Base-by-base conservation (phyloP, 257 asterid species). In the Penstemon barbatus region DNA sequence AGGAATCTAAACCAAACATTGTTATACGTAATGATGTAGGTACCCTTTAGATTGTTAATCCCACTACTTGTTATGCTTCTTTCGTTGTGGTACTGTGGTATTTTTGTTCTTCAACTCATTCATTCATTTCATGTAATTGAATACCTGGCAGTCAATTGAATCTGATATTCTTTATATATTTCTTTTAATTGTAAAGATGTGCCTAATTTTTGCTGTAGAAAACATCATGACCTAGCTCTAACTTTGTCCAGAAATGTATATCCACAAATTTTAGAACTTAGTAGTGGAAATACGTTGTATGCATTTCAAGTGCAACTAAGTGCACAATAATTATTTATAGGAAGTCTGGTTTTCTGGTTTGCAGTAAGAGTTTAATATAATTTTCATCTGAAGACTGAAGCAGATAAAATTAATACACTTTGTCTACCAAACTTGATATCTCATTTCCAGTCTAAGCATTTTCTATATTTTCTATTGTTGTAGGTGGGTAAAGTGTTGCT, bases 21-120 rank as follows among this genome's bases (percentile, higher is more conserved):
- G 61, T 94, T 67, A 81, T 94, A 46, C 96, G 97, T 65, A 94
- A 94, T 75, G 99, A 94, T 73, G 99, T 94, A 82, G 15, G 99
- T 82, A 58, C 60, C 80, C 37, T 63, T 75, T 39, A 39, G 44
- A 38, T 41, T 63, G 74, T 57, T 55, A 19, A 53, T 38, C 56
- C 42, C 57, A 57, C 19, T 5, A 37, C 62, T 68, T 48, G 43
- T 49, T 61, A 43, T 44, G 61, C 42, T 63, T 48, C 49, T 13
- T 38, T 5, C 36, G 15, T 48, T 66, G n/a, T n/a, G 55, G 33
- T 37, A 9, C 55, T 57, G 33, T 4, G 6, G 36, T 50, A 61
- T 9, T 7, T 71, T 11, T 68, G 19, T 38, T 37, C 49, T 40
- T 43, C 0, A 39, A 5, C 57, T 62, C 57, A 11, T 55, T 15